Base-by-base conservation (phyloP, 805 yeast genomes). In the Wickerhamiella australiensis region DNA sequence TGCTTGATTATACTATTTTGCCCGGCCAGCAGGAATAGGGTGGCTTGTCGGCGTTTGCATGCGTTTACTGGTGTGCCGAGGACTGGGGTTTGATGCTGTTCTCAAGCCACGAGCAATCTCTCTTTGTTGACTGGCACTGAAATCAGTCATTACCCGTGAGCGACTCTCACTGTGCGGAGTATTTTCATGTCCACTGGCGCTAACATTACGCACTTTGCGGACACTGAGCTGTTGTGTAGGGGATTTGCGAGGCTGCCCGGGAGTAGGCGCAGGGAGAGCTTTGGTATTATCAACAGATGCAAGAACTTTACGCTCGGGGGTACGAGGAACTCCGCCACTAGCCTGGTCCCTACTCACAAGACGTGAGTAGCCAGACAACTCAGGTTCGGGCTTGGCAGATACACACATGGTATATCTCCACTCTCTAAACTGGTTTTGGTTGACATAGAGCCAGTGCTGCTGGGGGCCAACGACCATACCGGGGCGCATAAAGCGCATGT, bases 391-490 rank as follows among this genome's bases (percentile, higher is more conserved):
- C 26, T 75, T 64, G 51, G 75, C 74, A 53, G 86, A 86, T 29
- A 87, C 62, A 17, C 79, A 79, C 94, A 84, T 87, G 9, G 96
- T 86, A 59, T 80, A 85, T 64, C 86, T 77, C 97, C 98, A 92
- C 60, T 87, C 96, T 60, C 96, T 75, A 65, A 92, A 92, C 57
- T 88, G 96, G 65, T 86, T 81, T 66, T 92, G 98, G 64, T 92
- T 96, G 55, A 92, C 74, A 62, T 92, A 92, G 52, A 92, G 73
- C 98, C 98, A 92, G 68, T 92, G 98, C 64, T 92, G 98, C 66
- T 92, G 98, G 1, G 98, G 98, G 0, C 98, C 98, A 26, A 92
- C 98, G n/a, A 92, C 96, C 98, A 92, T 92, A 38, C 98, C 98
- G 0, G 98, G 98, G 57, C 98, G 77, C 54, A 92, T 74, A 77